phyloP scores from a whole-genome alignment of 768 basidiomycete genomes.

The Lepiota subincarnata region DNA sequence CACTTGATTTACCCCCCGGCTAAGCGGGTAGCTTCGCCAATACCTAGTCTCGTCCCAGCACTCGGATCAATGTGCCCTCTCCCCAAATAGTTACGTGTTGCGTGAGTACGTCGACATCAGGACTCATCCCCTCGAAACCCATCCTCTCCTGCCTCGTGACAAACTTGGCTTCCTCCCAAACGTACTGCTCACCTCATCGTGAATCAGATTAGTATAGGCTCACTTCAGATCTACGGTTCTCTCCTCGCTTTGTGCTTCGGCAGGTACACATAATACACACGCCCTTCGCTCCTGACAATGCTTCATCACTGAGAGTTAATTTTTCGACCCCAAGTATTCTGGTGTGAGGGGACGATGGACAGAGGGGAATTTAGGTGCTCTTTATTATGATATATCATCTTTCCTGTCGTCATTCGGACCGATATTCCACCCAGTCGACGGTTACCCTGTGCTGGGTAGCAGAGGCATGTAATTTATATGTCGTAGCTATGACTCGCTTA shows the following conservation, averaged over 20 bases:
- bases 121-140: too few relatives aligned
- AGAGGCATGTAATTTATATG: not conserved
- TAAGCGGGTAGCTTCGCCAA: not conserved
- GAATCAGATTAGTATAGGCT: too few relatives aligned
- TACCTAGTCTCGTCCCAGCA: too few relatives aligned
- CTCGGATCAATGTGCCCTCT: too few relatives aligned
- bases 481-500: not conserved
- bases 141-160: not conserved
- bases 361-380: not conserved
- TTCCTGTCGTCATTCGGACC: not conserved
- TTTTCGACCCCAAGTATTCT: not conserved
- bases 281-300: not conserved
- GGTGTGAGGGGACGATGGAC: not conserved
- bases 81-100: too few relatives aligned
- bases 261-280: not conserved
- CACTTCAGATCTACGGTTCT: too few relatives aligned
- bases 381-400: not conserved
- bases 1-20: too few relatives aligned
- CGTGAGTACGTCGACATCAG: too few relatives aligned
- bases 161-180: not conserved
- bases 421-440: not conserved
- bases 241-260: not conserved
- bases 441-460: conserved; percentile 5
- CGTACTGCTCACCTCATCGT: not conserved
- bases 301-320: not conserved